Base-by-base conservation (phyloP, 2,329 filamentous ascomycete species). In the Knufia petricola region DNA sequence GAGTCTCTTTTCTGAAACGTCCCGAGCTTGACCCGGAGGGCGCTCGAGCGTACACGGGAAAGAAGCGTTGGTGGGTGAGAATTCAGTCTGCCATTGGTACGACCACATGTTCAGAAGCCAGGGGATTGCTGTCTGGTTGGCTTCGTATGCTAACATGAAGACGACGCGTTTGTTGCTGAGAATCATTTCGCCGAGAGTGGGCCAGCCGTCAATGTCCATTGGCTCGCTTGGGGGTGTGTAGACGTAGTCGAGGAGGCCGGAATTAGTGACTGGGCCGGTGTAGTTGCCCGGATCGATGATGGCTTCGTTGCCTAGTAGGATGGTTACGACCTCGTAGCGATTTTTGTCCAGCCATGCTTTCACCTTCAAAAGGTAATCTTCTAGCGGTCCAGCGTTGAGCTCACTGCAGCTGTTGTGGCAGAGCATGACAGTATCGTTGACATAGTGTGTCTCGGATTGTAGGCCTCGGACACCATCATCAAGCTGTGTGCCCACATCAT, bases 41-140 rank as follows among this genome's bases (percentile, higher is more conserved):
- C 88, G 81, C 61, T 94, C 78, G 34, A 82, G 73, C 0, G 70
- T 80, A 68, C 88, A 95, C 0, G 88, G 87, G 63, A 94, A 94
- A 0, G 64, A 62, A 2, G 79, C 66, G 59, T 81, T 65, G 0
- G 73, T 77, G 1, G 78, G 87, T 48, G 87, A 85, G 62, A 94
- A 95, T 0, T 85, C 85, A 0, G 87, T 90, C 69, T 95, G 86
- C 85, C 85, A 95, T 67, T 92, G 76, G 61, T 94, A 84, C 6
- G 77, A 77, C 68, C 94, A 95, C 65, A 95, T 75, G 64, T 94
- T 85, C 38, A 94, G 72, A 39, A 94, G 75, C 78, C 86, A 95
- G 0, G 88, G 87, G n/a, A 86, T 81, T 15, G 74, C 72, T 1
- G 73, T 77, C 65, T 92, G 84, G 63, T 95, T 81, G 55, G 87